Conservation (phyloP, 2,329 filamentous ascomycete species). For the Cordyceps javanica region DNA sequence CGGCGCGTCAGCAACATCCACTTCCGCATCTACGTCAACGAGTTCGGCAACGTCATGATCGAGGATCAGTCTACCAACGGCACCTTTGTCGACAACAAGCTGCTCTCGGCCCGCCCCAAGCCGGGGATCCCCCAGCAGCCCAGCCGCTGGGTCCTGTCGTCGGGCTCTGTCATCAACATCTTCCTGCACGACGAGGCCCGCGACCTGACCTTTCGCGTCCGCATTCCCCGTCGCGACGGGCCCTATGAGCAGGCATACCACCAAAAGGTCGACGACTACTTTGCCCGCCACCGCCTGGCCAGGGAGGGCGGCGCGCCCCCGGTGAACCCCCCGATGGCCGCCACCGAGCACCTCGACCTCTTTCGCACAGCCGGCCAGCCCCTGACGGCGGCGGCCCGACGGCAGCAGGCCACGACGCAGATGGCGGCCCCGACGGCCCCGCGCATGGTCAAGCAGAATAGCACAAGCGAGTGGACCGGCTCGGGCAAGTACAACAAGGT, state of each 20-base stretch:
- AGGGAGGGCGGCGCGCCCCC: slow-evolving; percentile 4
- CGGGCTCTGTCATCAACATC: slow-evolving; percentile 69
- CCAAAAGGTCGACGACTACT: slow-evolving; percentile 63
- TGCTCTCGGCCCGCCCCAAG: slow-evolving; percentile 47
- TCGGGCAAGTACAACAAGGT: slow-evolving; percentile 79
- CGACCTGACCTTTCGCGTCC: slow-evolving; percentile 77
- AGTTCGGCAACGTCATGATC: slow-evolving; percentile 81
- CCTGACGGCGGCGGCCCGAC: background rate
- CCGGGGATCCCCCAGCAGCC: slow-evolving; percentile 24
- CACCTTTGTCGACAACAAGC: slow-evolving; percentile 71
- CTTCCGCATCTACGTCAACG: slow-evolving; percentile 87
- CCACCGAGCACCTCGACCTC: slow-evolving; percentile 21
- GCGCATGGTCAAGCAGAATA: slow-evolving; percentile 19
- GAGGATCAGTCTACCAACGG: slow-evolving; percentile 96
- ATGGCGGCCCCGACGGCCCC: background rate
- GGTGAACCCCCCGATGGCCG: background rate
- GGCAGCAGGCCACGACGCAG: slow-evolving; percentile 16
- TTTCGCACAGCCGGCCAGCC: slow-evolving; percentile 17
- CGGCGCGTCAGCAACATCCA: slow-evolving; percentile 88
- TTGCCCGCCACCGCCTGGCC: slow-evolving; percentile 34
- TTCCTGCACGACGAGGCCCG: slow-evolving; percentile 43
- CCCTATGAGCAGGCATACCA: slow-evolving; percentile 59
- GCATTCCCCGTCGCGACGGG: slow-evolving; percentile 71
- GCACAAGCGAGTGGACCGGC: slow-evolving; percentile 69
- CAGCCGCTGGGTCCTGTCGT: slow-evolving; percentile 57